Conservation (phyloP, 106 monocot genomes). For the Phalaenopsis equestris region DNA sequence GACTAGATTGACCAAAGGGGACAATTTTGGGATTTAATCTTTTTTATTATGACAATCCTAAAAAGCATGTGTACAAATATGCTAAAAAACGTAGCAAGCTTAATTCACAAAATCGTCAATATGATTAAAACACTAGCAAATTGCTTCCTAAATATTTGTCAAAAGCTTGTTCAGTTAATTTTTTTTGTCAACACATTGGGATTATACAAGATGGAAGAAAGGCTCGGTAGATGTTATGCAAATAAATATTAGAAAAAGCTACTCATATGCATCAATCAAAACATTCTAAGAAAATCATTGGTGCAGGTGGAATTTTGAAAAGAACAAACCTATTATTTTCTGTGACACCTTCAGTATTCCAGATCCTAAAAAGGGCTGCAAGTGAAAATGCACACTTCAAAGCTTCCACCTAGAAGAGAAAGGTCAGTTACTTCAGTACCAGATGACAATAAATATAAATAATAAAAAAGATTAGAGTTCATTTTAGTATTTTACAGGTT, state of each 20-base stretch:
- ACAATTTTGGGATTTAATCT: too few relatives aligned
- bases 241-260: not conserved
- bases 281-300: not conserved
- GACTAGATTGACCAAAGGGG: too few relatives aligned
- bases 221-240: not conserved
- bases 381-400: slow-evolving; percentile 89
- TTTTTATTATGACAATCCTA: too few relatives aligned
- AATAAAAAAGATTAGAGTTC: not conserved
- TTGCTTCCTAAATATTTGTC: too few relatives aligned
- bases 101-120: too few relatives aligned
- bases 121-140: too few relatives aligned
- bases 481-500: not conserved
- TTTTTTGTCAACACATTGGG: too few relatives aligned
- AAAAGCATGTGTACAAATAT: too few relatives aligned
- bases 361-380: slow-evolving; percentile 66
- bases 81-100: too few relatives aligned
- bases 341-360: slow-evolving; percentile 79
- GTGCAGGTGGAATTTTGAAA: not conserved
- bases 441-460: not conserved
- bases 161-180: too few relatives aligned
- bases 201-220: too few relatives aligned
- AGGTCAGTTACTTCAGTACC: not conserved
- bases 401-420: slow-evolving; percentile 63
- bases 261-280: not conserved
- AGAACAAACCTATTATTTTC: slow-evolving; percentile 63